Evolutionary conservation across 2,329 filamentous ascomycete species (phyloP).

Genomic region (Diaporthe amygdali): DNA sequence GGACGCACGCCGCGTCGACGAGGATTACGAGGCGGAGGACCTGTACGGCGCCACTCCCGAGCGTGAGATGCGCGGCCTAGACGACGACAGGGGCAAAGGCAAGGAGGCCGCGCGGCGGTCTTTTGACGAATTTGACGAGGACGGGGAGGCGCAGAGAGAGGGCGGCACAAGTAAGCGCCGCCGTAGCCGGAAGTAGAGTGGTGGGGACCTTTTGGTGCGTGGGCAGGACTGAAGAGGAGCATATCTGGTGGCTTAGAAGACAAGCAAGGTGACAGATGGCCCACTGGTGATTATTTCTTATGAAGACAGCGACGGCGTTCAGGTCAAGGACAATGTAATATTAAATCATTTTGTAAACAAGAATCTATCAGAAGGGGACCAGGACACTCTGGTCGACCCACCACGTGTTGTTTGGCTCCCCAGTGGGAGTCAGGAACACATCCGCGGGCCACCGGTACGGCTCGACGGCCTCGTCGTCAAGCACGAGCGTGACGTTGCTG

Average conservation of each 20-base stretch:
- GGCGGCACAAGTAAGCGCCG: not conserved
- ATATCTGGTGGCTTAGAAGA: not conserved
- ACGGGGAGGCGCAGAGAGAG: not conserved
- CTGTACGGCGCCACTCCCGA: not conserved
- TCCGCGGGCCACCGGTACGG: conserved; percentile 33
- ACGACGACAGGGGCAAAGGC: not conserved
- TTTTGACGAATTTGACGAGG: not conserved
- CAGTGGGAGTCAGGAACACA: conserved; percentile 28
- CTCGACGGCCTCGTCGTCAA: conserved; percentile 40
- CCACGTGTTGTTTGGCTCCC: conserved; percentile 23
- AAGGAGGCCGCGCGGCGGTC: not conserved
- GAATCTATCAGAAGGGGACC: conserved; percentile 21
- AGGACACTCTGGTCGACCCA: conserved; percentile 30
- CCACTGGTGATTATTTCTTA: not conserved
- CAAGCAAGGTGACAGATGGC: not conserved
- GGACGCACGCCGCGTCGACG: not conserved
- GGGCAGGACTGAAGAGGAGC: not conserved
- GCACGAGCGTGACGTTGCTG: conserved; percentile 48
- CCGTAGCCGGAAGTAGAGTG: not conserved
- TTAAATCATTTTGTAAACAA: not conserved
- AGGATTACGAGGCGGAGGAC: not conserved
- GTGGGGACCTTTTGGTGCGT: not conserved
- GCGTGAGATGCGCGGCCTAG: not conserved
- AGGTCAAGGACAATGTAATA: not conserved
- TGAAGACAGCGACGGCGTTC: not conserved